Conservation (phyloP, 495 filamentous ascomycete genomes). For the Entonaema liquescens region DNA sequence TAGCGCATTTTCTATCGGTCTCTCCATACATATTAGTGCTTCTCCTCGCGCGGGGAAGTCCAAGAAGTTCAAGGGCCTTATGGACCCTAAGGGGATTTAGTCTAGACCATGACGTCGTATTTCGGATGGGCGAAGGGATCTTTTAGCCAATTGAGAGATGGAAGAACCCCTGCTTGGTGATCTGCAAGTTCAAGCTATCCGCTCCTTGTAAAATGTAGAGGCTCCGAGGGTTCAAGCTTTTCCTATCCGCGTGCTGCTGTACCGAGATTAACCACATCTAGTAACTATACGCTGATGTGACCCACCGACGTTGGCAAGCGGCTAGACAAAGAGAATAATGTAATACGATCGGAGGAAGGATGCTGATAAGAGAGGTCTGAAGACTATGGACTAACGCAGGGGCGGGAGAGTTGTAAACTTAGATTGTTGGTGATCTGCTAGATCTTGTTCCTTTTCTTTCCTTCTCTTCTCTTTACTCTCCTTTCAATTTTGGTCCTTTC, state of each 20-base stretch:
- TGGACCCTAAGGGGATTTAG: background rate
- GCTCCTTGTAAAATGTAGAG: slow-evolving; percentile 11
- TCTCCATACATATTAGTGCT: background rate
- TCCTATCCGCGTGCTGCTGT: background rate
- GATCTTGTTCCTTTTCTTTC: background rate
- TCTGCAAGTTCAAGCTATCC: slow-evolving; percentile 22
- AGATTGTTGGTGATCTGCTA: background rate
- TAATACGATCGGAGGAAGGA: slow-evolving; percentile 23
- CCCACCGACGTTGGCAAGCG: slow-evolving; percentile 11
- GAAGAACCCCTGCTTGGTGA: background rate
- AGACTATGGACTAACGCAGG: background rate
- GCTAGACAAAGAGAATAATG: slow-evolving; percentile 27
- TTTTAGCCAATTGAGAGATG: slow-evolving; percentile 11
- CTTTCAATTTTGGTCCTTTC: background rate
- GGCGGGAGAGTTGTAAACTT: background rate
- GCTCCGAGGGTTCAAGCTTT: slow-evolving; percentile 27
- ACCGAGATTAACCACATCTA: background rate
- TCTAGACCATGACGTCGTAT: slow-evolving; percentile 22
- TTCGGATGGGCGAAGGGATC: background rate
- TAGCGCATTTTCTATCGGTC: slow-evolving; percentile 1
- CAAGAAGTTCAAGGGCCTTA: slow-evolving; percentile 1
- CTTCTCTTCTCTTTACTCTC: background rate
- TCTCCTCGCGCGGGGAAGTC: slow-evolving; percentile 8
- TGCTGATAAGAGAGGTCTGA: slow-evolving; percentile 18
- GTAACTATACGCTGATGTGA: background rate